These are phyloP conservation scores for Solanum rostratum DNA, from an alignment of 257 asterid genomes.

Conservation along the genomic window DNA sequence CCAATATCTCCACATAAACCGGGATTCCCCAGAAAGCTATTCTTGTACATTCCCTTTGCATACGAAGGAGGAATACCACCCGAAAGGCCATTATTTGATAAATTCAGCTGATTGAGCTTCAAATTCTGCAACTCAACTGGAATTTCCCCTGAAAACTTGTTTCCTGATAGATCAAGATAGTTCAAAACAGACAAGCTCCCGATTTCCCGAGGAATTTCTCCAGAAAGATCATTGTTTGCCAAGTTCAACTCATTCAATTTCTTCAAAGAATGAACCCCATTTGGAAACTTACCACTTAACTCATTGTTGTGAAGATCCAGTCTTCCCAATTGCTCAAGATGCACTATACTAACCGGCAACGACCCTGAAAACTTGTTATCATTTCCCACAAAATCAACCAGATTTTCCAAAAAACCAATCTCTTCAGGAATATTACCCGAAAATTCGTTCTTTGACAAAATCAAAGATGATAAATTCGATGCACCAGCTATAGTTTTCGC, in stretches of 20 bases:
- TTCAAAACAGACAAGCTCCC: slow-evolving; percentile 67
- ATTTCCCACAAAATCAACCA: slow-evolving; percentile 54
- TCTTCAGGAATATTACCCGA: slow-evolving; percentile 75
- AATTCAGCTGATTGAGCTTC: slow-evolving; percentile 78
- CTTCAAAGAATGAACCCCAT: slow-evolving; percentile 57
- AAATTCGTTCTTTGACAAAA: slow-evolving; percentile 58
- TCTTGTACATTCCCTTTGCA: slow-evolving; percentile 64
- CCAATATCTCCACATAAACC: slow-evolving; percentile 75
- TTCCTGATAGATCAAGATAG: slow-evolving; percentile 86
- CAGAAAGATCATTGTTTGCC: slow-evolving; percentile 64
- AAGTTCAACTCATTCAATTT: slow-evolving; percentile 75
- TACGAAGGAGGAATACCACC: slow-evolving; percentile 74
- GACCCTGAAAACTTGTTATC: slow-evolving; percentile 58
- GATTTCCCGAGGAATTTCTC: slow-evolving; percentile 70
- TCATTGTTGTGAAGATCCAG: slow-evolving; percentile 72
- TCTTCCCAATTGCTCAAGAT: slow-evolving; percentile 71
- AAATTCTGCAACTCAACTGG: slow-evolving; percentile 71
- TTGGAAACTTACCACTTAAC: slow-evolving; percentile 63
- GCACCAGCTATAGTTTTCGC: slow-evolving; percentile 70
- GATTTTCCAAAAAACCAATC: slow-evolving; percentile 54
- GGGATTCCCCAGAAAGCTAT: slow-evolving; percentile 74
- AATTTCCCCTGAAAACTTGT: slow-evolving; percentile 53
- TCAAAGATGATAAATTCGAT: slow-evolving; percentile 60
- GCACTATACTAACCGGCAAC: slow-evolving; percentile 60
- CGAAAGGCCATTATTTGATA: slow-evolving; percentile 69